phyloP scores from a whole-genome alignment of 1,139 yeast genomes.

The Saccharomyces hybrid region DNA sequence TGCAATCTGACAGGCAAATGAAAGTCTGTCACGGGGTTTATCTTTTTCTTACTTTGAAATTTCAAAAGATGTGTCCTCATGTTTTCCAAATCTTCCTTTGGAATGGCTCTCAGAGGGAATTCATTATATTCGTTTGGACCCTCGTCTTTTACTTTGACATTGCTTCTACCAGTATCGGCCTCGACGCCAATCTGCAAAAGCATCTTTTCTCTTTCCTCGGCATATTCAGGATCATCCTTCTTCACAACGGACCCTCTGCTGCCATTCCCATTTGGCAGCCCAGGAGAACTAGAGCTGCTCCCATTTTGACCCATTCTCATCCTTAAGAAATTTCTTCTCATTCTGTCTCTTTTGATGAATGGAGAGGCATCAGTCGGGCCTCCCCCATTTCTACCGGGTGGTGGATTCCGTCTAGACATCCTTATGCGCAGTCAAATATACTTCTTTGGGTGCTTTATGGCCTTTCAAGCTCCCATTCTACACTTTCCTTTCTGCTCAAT shows the following conservation, averaged over 20 bases:
- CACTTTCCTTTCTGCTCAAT: neutral
- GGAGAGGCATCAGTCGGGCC: constrained; percentile 27
- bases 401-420: neutral
- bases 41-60: constrained; percentile 64
- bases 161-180: constrained; percentile 8
- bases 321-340: constrained; percentile 30
- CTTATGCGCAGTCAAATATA: neutral
- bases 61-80: constrained; percentile 74
- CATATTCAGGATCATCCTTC: constrained; percentile 30
- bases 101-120: constrained; percentile 56
- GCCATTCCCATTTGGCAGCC: constrained; percentile 4
- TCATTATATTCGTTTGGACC: constrained; percentile 30
- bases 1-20: constrained; percentile 79
- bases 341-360: constrained; percentile 32
- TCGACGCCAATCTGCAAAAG: constrained; percentile 22
- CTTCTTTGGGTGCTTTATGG: neutral
- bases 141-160: constrained; percentile 16
- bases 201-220: constrained; percentile 24
- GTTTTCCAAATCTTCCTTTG: constrained; percentile 63
- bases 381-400: constrained; percentile 11
- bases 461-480: neutral
- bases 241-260: constrained; percentile 20
- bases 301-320: constrained; percentile 14
- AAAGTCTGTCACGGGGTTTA: constrained; percentile 66
- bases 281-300: neutral